Conservation (phyloP, 805 yeast species). For the Ogataea populi-albae region DNA sequence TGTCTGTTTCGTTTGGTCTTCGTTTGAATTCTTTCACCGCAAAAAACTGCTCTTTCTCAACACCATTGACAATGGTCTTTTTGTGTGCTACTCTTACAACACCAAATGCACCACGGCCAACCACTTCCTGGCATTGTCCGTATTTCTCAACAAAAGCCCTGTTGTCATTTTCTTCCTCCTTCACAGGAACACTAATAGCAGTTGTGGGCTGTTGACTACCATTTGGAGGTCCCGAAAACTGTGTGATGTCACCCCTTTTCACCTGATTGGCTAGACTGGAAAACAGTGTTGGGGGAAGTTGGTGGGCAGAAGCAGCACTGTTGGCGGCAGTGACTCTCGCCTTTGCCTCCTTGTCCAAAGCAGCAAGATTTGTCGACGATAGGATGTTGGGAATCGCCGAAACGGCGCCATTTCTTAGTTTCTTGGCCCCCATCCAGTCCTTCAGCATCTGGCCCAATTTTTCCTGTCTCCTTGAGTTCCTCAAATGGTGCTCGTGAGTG, state of each 20-base stretch:
- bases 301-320: conserved; percentile 13
- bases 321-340: conserved; percentile 26
- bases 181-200: conserved; percentile 21
- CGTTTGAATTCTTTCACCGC: conserved; percentile 88
- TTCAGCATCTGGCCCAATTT: conserved; percentile 71
- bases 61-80: conserved; percentile 34
- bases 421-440: conserved; percentile 71
- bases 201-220: conserved; percentile 22
- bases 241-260: conserved; percentile 32
- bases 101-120: conserved; percentile 94
- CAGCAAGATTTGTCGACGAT: conserved; percentile 31
- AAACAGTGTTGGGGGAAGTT: conserved; percentile 65
- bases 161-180: conserved; percentile 32
- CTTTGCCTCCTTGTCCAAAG: conserved; percentile 27
- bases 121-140: conserved; percentile 91
- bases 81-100: conserved; percentile 87
- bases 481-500: conserved; percentile 73
- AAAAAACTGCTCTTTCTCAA: conserved; percentile 46
- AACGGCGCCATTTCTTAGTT: conserved; percentile 65
- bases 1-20: conserved; percentile 57
- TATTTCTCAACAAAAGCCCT: conserved; percentile 80
- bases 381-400: conserved; percentile 70
- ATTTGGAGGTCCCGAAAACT: conserved; percentile 23
- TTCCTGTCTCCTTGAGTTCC: conserved; percentile 75
- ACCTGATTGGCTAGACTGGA: conserved; percentile 66